These are phyloP conservation scores for Medicago lupulina DNA, from an alignment of 306 rosid species.

Conservation along the genomic window DNA sequence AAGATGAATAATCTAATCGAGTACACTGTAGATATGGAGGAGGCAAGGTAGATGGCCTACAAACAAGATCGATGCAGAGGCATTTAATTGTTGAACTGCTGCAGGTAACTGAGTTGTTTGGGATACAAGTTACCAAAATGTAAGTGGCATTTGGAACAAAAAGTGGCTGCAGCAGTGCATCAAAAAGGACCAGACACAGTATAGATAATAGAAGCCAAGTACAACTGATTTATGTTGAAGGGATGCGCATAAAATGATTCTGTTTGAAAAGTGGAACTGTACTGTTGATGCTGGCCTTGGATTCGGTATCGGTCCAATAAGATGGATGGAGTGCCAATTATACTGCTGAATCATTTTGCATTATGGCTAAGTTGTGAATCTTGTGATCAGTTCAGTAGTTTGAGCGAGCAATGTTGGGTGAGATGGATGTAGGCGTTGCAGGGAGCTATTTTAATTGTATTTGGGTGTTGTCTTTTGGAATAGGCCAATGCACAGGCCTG, in stretches of 20 bases:
- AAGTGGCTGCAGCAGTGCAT: not conserved
- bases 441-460: not conserved
- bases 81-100: not conserved
- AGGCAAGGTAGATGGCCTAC: not conserved
- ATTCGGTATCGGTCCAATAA: too few species aligned
- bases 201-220: not conserved
- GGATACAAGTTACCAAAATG: slow-evolving; percentile 5
- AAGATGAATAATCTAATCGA: not conserved
- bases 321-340: too few species aligned
- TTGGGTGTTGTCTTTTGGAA: not conserved
- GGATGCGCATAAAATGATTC: not conserved
- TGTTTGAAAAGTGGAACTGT: not conserved
- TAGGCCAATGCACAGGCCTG: not conserved
- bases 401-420: not conserved
- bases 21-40: not conserved
- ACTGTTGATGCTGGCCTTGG: too few species aligned
- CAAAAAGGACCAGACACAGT: not conserved
- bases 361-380: not conserved
- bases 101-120: not conserved
- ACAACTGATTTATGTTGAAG: not conserved
- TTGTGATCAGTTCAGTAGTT: not conserved
- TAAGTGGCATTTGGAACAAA: not conserved
- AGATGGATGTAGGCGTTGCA: not conserved
- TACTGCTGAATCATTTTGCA: not conserved
- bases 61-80: not conserved